Base-by-base conservation (phyloP, 352 stramenopile genomes). In the Globisporangium orthogonon region DNA sequence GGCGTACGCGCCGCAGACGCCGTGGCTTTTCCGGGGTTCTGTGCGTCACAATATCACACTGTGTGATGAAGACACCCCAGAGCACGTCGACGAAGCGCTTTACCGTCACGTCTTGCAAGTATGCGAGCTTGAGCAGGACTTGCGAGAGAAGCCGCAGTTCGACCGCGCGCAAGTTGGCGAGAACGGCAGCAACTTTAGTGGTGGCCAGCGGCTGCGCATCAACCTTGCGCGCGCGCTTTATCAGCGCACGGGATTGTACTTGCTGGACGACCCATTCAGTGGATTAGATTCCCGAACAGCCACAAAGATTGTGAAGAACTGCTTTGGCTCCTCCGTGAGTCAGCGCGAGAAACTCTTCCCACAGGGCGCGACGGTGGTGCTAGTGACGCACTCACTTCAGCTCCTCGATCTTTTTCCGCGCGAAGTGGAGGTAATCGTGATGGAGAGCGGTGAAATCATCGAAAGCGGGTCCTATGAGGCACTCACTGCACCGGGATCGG, bases 251-350 rank as follows among this genome's bases (percentile, higher is more conserved):
- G 54, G 43, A 9, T 55, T 97, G 13, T 94, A 94, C 37, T 57
- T 97, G n/a, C 56, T 97, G n/a, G 87, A 97, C 52, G 89, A 97
- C 52, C 83, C 86, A 2, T 69, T 97, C 9, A 94, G 79, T 28
- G 84, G 83, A 1, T 63, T 97, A 5, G 89, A 97, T 50, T 56
- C 65, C 2, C 72, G 62, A 13, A 94, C 84, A 14, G 75, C 80
- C 2, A 63, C 66, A 0, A 65, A 70, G 44, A 69, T 92, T 7
- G 49, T 94, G 2, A 58, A 37, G 6, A 75, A 74, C 29, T 84
- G 73, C 44, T 86, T 86, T 45, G 51, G 55, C 18, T 63, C 58
- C 18, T 63, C 58, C 4, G 60, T 66, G 45, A 76, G 55, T 47
- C 70, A 60, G 11, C 54, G 47, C 15, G 6, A 39, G 61, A 15